Conservation (phyloP, 2,329 filamentous ascomycete species). For the Ustilaginoidea virens region DNA sequence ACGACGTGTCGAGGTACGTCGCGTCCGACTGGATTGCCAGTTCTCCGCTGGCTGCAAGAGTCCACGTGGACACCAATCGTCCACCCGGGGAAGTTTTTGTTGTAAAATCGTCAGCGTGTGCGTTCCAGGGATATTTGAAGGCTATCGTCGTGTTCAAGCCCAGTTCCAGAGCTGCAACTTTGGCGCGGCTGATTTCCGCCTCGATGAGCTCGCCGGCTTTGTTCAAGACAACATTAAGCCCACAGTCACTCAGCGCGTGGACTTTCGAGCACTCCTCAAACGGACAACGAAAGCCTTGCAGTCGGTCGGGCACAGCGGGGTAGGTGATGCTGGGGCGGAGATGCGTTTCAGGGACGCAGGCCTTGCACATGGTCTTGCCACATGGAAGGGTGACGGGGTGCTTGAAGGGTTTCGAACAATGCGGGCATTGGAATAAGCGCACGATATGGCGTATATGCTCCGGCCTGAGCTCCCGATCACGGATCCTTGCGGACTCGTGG, state of each 20-base stretch:
- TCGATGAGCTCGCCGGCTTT: slow-evolving; percentile 52
- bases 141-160: slow-evolving; percentile 23
- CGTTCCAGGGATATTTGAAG: slow-evolving; percentile 21
- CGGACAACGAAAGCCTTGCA: slow-evolving; percentile 60
- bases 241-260: slow-evolving; percentile 65
- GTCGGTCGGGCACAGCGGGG: slow-evolving; percentile 50
- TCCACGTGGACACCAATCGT: slow-evolving; percentile 49
- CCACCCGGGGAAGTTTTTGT: slow-evolving; percentile 34
- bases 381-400: slow-evolving; percentile 67
- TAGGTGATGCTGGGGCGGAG: slow-evolving; percentile 60
- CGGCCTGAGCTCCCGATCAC: slow-evolving; percentile 1
- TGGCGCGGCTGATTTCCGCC: slow-evolving; percentile 31
- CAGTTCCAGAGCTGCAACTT: slow-evolving; percentile 11
- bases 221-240: slow-evolving; percentile 57
- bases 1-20: slow-evolving; percentile 23
- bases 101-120: slow-evolving; percentile 16
- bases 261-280: slow-evolving; percentile 50
- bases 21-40: slow-evolving; percentile 42
- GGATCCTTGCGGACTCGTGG: background rate
- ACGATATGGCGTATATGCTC: slow-evolving; percentile 24
- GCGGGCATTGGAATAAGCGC: slow-evolving; percentile 60
- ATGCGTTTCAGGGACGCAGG: slow-evolving; percentile 55
- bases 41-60: slow-evolving; percentile 44
- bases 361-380: slow-evolving; percentile 60
- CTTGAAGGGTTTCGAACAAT: slow-evolving; percentile 53